Base-by-base conservation (phyloP, 768 basidiomycete genomes). In the Podaxis carcinomalis region DNA sequence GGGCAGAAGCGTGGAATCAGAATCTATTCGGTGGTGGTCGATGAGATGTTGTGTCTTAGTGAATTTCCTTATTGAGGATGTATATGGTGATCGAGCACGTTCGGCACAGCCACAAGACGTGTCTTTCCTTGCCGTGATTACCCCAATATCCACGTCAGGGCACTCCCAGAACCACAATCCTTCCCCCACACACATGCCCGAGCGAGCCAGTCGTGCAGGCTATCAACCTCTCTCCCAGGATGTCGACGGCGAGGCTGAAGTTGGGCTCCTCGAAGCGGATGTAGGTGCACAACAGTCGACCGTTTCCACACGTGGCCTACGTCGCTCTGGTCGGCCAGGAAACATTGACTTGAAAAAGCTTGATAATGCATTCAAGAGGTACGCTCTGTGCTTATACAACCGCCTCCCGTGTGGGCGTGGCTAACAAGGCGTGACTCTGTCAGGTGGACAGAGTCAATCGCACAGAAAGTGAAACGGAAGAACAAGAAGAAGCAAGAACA, bases 391-490 rank as follows among this genome's bases (percentile, higher is more conserved):
- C 57, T 55, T 28, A 35, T 37, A 42, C 35, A 63, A 1, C 51
- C 35, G 28, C 27, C 32, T n/a, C 32, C 32, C 19, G n/a, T n/a
- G n/a, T n/a, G n/a, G n/a, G 16, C 53, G 56, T 50, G 42, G 9
- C 47, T 56, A 10, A 42, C 51, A 11, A 52, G 40, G 14, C 59
- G 14, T 59, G 7, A 3, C n/a, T 23, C 32, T 4, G 23, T 39
- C 44, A 90, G 90, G 69, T 94, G 92, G 92, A 93, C 92, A 11
- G 86, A 90, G 67, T 89, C 88, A 57, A 93, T 94, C 66, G 88
- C 92, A 1, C 87, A 92, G 74, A 91, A 89, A 73, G 84, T 94
- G 55, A 90, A 88, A 66, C 83, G 88, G 59, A 91, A 89, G 78
- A 90, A 87, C 69, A 89, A 86, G 78, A 84, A 83, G 65, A 78